A percentile compares a stretch with the other conserved stretches of the same genome.
These are phyloP conservation scores for Heritiera fomes DNA, from an alignment of 345 rosid species.

Conservation along the genomic window DNA sequence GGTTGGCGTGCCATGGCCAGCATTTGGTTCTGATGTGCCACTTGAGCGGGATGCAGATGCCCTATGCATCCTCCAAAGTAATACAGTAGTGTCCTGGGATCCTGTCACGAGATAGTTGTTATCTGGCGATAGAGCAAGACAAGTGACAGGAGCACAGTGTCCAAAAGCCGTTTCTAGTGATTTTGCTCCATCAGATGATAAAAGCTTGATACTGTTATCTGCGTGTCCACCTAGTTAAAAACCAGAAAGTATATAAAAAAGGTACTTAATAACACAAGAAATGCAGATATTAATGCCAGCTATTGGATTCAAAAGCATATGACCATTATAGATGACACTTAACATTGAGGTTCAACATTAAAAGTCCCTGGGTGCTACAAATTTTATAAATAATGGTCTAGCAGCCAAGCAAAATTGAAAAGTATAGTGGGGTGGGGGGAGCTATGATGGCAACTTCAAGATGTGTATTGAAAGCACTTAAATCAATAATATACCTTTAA, in stretches of 20 bases:
- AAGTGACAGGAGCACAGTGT: constrained; percentile 97
- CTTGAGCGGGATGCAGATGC: constrained; percentile 49
- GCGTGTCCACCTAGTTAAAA: constrained; percentile 79
- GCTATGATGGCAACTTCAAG: constrained; percentile 5
- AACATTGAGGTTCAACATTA: neutral
- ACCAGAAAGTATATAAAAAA: constrained; percentile 11
- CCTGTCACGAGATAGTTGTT: constrained; percentile 88
- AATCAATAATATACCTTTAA: neutral
- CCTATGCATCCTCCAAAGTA: constrained; percentile 90
- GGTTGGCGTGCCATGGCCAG: constrained; percentile 42
- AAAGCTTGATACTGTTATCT: constrained; percentile 83
- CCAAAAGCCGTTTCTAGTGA: constrained; percentile 83
- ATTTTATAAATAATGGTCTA: neutral
- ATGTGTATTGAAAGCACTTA: neutral
- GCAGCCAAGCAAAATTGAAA: neutral
- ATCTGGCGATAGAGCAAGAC: constrained; percentile 89
- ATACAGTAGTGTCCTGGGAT: constrained; percentile 76
- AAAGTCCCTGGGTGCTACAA: neutral
- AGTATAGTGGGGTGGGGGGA: neutral
- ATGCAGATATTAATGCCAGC: neutral
- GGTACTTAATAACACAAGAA: neutral
- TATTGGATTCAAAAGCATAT: constrained; percentile 12
- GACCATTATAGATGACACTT: neutral
- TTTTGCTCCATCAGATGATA: constrained; percentile 90
- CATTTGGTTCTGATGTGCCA: constrained; percentile 52